A percentile compares a stretch with the other conserved stretches of the same genome.
These are phyloP conservation scores for Dothistroma pini DNA, from an alignment of 2,329 filamentous ascomycete species.

Conservation along the genomic window DNA sequence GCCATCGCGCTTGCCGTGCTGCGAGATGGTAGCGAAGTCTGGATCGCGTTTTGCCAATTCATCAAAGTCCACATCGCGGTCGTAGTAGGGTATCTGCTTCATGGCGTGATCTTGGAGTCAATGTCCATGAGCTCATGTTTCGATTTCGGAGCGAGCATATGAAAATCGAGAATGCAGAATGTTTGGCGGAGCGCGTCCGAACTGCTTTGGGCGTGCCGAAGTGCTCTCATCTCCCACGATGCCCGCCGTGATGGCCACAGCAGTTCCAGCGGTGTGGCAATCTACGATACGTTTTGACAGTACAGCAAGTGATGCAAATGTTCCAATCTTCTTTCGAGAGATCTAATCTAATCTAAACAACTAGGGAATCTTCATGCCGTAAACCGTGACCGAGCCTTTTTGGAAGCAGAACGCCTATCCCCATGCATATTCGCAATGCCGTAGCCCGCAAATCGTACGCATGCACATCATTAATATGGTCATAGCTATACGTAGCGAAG, in stretches of 20 bases:
- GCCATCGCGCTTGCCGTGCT: slow-evolving; percentile 41
- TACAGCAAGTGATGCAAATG: neutral
- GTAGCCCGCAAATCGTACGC: slow-evolving; percentile 1
- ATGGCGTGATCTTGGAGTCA: neutral
- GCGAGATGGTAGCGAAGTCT: slow-evolving; percentile 55
- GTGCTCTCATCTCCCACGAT: no score
- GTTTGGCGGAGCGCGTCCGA: no score
- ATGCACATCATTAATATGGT: slow-evolving; percentile 4
- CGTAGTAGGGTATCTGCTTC: slow-evolving; percentile 41
- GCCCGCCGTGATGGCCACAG: no score
- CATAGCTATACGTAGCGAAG: neutral
- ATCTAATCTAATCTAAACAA: slow-evolving; percentile 13
- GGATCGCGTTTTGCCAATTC: slow-evolving; percentile 56
- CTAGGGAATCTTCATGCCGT: slow-evolving; percentile 13
- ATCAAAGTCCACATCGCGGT: slow-evolving; percentile 59
- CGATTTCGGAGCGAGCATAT: neutral
- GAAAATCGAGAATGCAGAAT: neutral
- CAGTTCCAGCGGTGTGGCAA: no score
- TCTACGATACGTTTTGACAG: no score
- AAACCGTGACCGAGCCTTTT: slow-evolving; percentile 7
- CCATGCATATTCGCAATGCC: neutral
- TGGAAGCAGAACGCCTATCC: slow-evolving; percentile 9
- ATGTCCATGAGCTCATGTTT: neutral
- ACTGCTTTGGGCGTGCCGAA: no score
- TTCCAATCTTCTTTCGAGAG: slow-evolving; percentile 4